Conservation (phyloP, 2,329 filamentous ascomycete species). For the Hymenoscyphus infarciens region DNA sequence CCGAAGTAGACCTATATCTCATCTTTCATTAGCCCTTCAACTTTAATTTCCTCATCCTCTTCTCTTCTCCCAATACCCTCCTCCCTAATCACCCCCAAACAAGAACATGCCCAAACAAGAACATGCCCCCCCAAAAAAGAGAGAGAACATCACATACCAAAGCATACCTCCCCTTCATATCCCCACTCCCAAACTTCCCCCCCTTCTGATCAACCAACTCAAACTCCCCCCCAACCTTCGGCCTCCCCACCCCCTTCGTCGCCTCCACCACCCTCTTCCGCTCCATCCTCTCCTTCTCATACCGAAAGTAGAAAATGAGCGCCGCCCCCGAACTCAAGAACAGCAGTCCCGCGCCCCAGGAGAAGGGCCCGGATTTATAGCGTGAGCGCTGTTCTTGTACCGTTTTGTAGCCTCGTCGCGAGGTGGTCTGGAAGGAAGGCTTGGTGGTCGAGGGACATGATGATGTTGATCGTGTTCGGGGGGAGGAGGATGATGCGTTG, state of each 20-base stretch:
- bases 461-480: too few species aligned
- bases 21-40: background rate
- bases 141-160: conserved; percentile 46
- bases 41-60: background rate
- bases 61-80: background rate
- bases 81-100: background rate
- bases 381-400: conserved; percentile 33
- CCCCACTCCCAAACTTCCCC: conserved; percentile 68
- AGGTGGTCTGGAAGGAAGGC: background rate
- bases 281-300: conserved; percentile 88
- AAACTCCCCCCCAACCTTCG: conserved; percentile 90
- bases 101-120: background rate
- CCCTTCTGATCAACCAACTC: conserved; percentile 79
- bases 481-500: too few species aligned
- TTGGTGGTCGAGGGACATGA: too few species aligned
- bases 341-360: conserved; percentile 81
- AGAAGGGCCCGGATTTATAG: conserved; percentile 63
- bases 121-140: too few species aligned
- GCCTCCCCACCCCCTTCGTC: conserved; percentile 86
- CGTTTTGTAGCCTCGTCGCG: conserved; percentile 29
- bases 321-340: conserved; percentile 76
- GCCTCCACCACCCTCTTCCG: conserved; percentile 85
- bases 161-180: conserved; percentile 83
- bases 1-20: conserved; percentile 81
- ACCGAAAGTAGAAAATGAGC: conserved; percentile 86